Evolutionary conservation across 164 flowering plant species (phyloP).

Genomic region (Vitis vinifera): DNA sequence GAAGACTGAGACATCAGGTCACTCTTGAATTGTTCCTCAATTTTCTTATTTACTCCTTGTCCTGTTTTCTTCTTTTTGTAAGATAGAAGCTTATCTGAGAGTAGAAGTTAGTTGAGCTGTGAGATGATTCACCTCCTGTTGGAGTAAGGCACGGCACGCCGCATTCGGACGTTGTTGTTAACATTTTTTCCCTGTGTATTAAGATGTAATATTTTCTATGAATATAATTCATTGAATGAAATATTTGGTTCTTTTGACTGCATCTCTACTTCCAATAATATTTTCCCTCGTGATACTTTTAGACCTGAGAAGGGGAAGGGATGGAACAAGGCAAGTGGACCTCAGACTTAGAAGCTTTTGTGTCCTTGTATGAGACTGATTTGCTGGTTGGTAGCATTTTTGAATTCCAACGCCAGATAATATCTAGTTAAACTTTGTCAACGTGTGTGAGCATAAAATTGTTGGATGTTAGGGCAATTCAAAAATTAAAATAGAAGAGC

Average conservation of each 20-base stretch:
- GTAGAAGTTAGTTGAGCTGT: conserved; percentile 24
- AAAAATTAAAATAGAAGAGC: neutral
- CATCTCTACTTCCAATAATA: neutral
- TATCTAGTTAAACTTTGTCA: neutral
- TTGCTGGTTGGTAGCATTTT: neutral
- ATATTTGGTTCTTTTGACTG: neutral
- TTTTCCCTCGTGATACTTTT: neutral
- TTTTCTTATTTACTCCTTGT: conserved; percentile 2
- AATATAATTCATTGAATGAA: neutral
- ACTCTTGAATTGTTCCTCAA: neutral
- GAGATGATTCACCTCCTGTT: conserved; percentile 12
- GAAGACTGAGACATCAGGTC: neutral
- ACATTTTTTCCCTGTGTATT: conserved; percentile 23
- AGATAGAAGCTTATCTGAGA: conserved; percentile 18
- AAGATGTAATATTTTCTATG: conserved; percentile 13
- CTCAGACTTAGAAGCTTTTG: neutral
- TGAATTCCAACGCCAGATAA: neutral
- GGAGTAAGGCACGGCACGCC: neutral
- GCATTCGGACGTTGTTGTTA: conserved; percentile 8
- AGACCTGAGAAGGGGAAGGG: neutral
- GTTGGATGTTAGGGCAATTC: neutral
- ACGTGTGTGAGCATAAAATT: neutral
- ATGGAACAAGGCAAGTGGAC: too few relatives aligned
- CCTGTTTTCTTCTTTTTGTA: conserved; percentile 24
- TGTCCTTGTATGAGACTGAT: neutral